Conservation (phyloP, 2,329 filamentous ascomycete species). For the Xylaria sp. region DNA sequence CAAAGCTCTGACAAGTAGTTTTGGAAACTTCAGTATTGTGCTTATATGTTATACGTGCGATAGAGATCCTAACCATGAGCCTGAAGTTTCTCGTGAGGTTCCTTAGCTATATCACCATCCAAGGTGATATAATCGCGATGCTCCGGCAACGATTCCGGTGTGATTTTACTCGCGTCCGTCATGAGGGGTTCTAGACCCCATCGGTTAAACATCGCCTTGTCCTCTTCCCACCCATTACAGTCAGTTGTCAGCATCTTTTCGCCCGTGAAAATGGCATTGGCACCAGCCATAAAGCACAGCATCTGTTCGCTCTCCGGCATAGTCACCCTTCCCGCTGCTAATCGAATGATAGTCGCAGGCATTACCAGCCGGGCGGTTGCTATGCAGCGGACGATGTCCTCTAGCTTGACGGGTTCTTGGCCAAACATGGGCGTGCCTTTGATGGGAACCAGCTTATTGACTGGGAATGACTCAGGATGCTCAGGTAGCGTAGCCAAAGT, state of each 20-base stretch:
- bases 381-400: slow-evolving; percentile 82
- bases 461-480: slow-evolving; percentile 91
- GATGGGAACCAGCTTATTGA: slow-evolving; percentile 91
- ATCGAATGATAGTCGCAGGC: slow-evolving; percentile 85
- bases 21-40: not conserved
- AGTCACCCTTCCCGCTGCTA: slow-evolving; percentile 85
- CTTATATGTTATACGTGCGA: slow-evolving; percentile 1
- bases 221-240: slow-evolving; percentile 91
- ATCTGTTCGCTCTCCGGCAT: slow-evolving; percentile 91
- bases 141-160: not conserved
- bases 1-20: slow-evolving; percentile 18
- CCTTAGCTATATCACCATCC: not conserved
- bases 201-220: slow-evolving; percentile 81
- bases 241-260: slow-evolving; percentile 97
- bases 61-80: slow-evolving; percentile 12
- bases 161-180: slow-evolving; percentile 43
- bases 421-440: slow-evolving; percentile 88
- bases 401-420: slow-evolving; percentile 77
- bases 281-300: slow-evolving; percentile 88
- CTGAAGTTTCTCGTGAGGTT: slow-evolving; percentile 7
- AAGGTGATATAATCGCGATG: slow-evolving; percentile 2
- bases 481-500: slow-evolving; percentile 82
- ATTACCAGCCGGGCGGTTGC: slow-evolving; percentile 85
- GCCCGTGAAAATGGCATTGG: slow-evolving; percentile 94
- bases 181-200: slow-evolving; percentile 86